A percentile compares a stretch with the other conserved stretches of the same genome.
Conservation (phyloP, 2,329 filamentous ascomycete species). For the Amphichorda felina region DNA sequence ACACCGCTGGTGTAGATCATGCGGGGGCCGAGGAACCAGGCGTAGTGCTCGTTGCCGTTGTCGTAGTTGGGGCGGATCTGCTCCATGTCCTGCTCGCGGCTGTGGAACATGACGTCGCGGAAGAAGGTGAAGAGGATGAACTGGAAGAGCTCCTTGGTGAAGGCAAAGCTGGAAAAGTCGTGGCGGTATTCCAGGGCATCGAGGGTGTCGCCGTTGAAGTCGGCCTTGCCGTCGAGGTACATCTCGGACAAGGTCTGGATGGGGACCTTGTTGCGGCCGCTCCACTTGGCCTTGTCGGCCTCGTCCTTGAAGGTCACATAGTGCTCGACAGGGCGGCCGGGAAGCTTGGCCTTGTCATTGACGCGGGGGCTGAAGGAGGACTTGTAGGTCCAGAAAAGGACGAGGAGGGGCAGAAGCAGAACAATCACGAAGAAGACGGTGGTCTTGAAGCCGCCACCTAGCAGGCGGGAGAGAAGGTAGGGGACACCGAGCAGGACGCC, state of each 20-base stretch:
- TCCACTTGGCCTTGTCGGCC: slow-evolving; percentile 51
- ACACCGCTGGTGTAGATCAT: slow-evolving; percentile 98
- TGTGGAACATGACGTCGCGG: slow-evolving; percentile 87
- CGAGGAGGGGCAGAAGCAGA: slow-evolving; percentile 67
- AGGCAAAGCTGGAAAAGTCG: slow-evolving; percentile 92
- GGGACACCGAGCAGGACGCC: slow-evolving; percentile 60
- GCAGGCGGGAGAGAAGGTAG: slow-evolving; percentile 70
- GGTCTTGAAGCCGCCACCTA: slow-evolving; percentile 77
- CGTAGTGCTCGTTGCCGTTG: slow-evolving; percentile 95
- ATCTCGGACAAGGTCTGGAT: slow-evolving; percentile 95
- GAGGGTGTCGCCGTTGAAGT: slow-evolving; percentile 87
- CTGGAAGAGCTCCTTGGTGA: slow-evolving; percentile 80
- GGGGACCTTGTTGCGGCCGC: slow-evolving; percentile 68
- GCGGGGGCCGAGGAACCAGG: slow-evolving; percentile 93
- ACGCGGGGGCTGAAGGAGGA: slow-evolving; percentile 77
- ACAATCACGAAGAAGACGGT: slow-evolving; percentile 79
- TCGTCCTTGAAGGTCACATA: slow-evolving; percentile 74
- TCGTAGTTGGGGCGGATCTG: slow-evolving; percentile 97
- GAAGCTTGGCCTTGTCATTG: slow-evolving; percentile 82
- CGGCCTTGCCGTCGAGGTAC: slow-evolving; percentile 91
- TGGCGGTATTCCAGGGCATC: slow-evolving; percentile 89
- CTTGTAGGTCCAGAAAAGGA: slow-evolving; percentile 69
- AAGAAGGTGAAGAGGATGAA: slow-evolving; percentile 73
- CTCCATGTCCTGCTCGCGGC: slow-evolving; percentile 68
- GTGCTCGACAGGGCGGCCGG: slow-evolving; percentile 78